Evolutionary conservation across 2,329 filamentous ascomycete genomes (phyloP), one percentile per base, ranked within the genome.

Genomic region (Aureobasidium sp.): DNA sequence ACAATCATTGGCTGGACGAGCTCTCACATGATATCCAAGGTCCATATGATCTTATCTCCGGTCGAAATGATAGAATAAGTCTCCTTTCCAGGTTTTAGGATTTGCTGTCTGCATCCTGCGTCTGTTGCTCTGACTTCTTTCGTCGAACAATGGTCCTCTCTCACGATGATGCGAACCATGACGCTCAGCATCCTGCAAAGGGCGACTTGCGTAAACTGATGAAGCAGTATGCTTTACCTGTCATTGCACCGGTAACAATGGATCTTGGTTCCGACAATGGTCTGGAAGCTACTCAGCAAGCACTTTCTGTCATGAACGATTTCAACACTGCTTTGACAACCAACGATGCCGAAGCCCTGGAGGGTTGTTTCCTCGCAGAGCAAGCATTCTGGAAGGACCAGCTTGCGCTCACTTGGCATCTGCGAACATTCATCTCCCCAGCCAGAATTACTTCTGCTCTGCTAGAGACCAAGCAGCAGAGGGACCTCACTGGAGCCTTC

Each of bases 321-420:
- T 31, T 54, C 19, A 33, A 42, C 10, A 33, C 15, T n/a, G 50
- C 50, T 31, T 4, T 54, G 6, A 2, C 3, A 4, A 17, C 35
- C 3, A 10, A 54, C 8, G 21, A 42, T 19, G 9, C 35, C 6
- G 50, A 42, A 4, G 19, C 13, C 4, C 13, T 54, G 4, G 25
- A 42, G 35, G n/a, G 11, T 15, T 54, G 50, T 31, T 54, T 54
- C 21, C 29, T 40, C 15, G 23, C 50, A 2, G 50, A 42, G 10
- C 50, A 54, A n/a, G 19, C 50, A 4, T 54, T 54, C 23, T 54
- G 50, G 50, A 54, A 54, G 10, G 50, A 54, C 15, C 23, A 54
- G 9, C 50, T 54, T 9, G 50, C 50, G 29, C 27, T 54, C 9
- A 54, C 50, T 3, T 54, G 33, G 23, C 50, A 54, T 31, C 29